phyloP scores from a whole-genome alignment of 164 flowering plant genomes.

The Santalum album region DNA sequence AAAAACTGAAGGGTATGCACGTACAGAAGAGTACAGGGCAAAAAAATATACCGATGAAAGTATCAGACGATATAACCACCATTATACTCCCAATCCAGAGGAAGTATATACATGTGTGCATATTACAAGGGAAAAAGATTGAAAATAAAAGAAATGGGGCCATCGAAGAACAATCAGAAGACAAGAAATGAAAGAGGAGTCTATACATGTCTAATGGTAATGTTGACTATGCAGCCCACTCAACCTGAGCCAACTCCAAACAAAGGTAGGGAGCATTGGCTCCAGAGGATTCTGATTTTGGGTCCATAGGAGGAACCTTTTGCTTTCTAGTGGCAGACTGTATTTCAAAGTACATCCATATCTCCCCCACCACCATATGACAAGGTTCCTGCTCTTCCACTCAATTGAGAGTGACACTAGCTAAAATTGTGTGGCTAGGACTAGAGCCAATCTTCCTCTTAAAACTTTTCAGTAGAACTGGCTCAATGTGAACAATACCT shows the following conservation, averaged over 20 bases:
- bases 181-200: conserved; percentile 29
- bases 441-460: conserved; percentile 9
- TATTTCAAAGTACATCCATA: conserved; percentile 24
- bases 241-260: conserved; percentile 11
- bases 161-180: conserved; percentile 16
- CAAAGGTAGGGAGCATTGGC: conserved; percentile 8
- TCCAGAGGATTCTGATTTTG: conserved; percentile 19
- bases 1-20: neutral
- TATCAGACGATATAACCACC: neutral
- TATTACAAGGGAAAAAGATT: neutral
- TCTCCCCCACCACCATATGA: conserved; percentile 11
- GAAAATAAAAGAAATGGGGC: neutral
- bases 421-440: conserved; percentile 8
- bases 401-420: neutral
- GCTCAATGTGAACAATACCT: neutral
- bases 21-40: conserved; percentile 10
- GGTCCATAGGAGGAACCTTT: conserved; percentile 1
- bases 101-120: neutral
- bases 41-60: neutral
- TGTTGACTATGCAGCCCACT: conserved; percentile 29
- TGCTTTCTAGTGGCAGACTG: conserved; percentile 23
- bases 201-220: conserved; percentile 26
- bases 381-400: neutral
- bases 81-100: neutral
- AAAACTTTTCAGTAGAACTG: neutral